Conservation (phyloP, 176 grass and related monocot species). For the Raddia distichophylla region DNA sequence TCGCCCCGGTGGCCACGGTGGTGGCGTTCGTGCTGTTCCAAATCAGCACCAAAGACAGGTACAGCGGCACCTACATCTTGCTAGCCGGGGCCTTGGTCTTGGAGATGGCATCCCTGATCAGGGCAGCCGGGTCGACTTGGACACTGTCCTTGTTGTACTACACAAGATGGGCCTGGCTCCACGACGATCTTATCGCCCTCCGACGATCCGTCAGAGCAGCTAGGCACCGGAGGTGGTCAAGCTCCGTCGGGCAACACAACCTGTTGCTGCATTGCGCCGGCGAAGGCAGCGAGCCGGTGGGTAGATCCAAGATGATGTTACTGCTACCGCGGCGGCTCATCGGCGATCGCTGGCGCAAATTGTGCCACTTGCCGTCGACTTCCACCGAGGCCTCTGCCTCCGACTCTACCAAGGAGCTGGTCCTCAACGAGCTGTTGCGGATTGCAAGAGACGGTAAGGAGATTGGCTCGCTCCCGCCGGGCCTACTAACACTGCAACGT, state of each 20-base stretch:
- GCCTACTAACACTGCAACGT: no score
- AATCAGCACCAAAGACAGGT: neutral
- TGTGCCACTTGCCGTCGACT: no score
- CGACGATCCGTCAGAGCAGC: neutral
- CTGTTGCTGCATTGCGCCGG: conserved; percentile 37
- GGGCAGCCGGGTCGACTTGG: neutral
- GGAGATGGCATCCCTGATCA: neutral
- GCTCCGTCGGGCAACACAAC: conserved; percentile 51
- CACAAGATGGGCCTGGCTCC: neutral
- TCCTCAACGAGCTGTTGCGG: neutral
- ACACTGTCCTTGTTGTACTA: neutral
- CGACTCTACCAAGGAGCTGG: no score
- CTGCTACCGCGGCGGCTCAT: no score
- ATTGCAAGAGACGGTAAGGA: no score
- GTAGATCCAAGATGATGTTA: no score
- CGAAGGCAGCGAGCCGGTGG: neutral
- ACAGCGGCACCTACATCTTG: neutral
- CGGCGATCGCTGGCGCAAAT: no score
- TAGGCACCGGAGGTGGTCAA: conserved; percentile 45
- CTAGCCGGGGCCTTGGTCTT: neutral
- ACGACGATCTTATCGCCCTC: neutral
- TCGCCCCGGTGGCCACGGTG: neutral
- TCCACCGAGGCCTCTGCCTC: no score
- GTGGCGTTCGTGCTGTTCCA: neutral
- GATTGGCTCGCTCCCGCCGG: no score